A percentile compares a stretch with the other conserved stretches of the same genome.
These are phyloP conservation scores for Cryptococcus maquisensis DNA, from an alignment of 1,284 basidiomycete species.

Conservation along the genomic window DNA sequence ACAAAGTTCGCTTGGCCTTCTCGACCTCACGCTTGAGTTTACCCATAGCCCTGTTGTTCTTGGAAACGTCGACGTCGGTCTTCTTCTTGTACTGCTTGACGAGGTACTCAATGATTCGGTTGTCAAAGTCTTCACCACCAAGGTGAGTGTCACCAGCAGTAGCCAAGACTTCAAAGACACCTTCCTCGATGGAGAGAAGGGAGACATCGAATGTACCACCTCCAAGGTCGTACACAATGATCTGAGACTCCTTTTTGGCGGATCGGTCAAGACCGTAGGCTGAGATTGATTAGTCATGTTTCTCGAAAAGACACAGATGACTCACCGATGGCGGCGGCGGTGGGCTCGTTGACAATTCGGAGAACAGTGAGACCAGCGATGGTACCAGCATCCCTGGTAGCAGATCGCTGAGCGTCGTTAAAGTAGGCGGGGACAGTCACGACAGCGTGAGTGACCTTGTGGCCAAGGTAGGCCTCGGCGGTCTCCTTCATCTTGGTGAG, in stretches of 20 bases:
- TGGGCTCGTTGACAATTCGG: slow-evolving; percentile 99
- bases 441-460: slow-evolving; percentile 95
- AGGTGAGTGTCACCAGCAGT: slow-evolving; percentile 98
- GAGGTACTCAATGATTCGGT: slow-evolving; percentile 89
- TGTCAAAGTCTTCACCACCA: slow-evolving; percentile 99
- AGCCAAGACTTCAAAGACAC: slow-evolving; percentile 95
- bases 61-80: slow-evolving; percentile 79
- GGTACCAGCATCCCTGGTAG: slow-evolving; percentile 96
- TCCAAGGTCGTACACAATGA: slow-evolving; percentile 97
- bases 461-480: slow-evolving; percentile 93
- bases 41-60: slow-evolving; percentile 85
- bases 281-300: slow-evolving; percentile 3
- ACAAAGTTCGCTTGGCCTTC: slow-evolving; percentile 97
- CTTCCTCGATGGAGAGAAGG: slow-evolving; percentile 90
- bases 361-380: slow-evolving; percentile 94
- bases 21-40: slow-evolving; percentile 98
- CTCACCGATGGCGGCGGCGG: slow-evolving; percentile 72
- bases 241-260: slow-evolving; percentile 83
- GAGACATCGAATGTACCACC: slow-evolving; percentile 99
- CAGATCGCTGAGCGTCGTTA: slow-evolving; percentile 98
- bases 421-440: slow-evolving; percentile 98
- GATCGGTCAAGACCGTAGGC: slow-evolving; percentile 97
- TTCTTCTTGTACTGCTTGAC: slow-evolving; percentile 94
- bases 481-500: slow-evolving; percentile 99
- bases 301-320: background rate